These are phyloP conservation scores for Elongisporangium prolatum DNA, from an alignment of 352 stramenopile species.

Conservation along the genomic window DNA sequence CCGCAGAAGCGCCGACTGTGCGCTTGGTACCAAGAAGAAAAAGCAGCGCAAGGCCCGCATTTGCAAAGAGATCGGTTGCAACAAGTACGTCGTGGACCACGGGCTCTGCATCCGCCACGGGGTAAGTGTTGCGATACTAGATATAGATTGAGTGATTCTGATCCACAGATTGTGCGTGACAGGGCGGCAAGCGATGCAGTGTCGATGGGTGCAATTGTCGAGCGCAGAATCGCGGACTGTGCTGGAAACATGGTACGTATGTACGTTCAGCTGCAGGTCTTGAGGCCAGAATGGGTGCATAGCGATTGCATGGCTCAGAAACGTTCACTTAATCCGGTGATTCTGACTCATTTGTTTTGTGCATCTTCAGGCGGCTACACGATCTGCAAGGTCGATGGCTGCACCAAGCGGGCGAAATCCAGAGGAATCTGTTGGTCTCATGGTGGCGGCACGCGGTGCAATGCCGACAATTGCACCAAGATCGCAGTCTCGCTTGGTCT, in stretches of 20 bases:
- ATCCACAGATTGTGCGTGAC: constrained; percentile 3
- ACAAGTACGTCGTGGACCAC: constrained; percentile 56
- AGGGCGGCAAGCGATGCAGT: constrained; percentile 46
- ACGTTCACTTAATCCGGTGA: constrained; percentile 1
- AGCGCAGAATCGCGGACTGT: constrained; percentile 48
- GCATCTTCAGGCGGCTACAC: constrained; percentile 17
- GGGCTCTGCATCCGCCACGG: constrained; percentile 39
- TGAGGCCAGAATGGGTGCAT: constrained; percentile 36
- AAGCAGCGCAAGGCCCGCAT: constrained; percentile 41
- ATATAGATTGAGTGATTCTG: constrained; percentile 4
- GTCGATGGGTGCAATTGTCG: constrained; percentile 46
- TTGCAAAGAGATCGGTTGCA: constrained; percentile 36
- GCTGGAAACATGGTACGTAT: constrained; percentile 35
- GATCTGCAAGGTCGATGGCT: constrained; percentile 27
- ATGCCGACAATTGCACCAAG: constrained; percentile 27
- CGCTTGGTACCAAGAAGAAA: constrained; percentile 17
- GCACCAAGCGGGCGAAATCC: constrained; percentile 59
- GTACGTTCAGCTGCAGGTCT: not conserved
- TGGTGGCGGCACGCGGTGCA: constrained; percentile 80
- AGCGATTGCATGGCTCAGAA: constrained; percentile 22
- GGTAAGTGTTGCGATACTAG: constrained; percentile 5
- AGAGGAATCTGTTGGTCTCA: constrained; percentile 85
- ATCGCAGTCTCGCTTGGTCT: constrained; percentile 1
- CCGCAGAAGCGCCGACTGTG: not conserved
- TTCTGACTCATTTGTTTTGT: constrained; percentile 3